Evolutionary conservation across 768 basidiomycete genomes (phyloP), one percentile per base, ranked within the genome.

Genomic region (Pisolithus tinctorius): DNA sequence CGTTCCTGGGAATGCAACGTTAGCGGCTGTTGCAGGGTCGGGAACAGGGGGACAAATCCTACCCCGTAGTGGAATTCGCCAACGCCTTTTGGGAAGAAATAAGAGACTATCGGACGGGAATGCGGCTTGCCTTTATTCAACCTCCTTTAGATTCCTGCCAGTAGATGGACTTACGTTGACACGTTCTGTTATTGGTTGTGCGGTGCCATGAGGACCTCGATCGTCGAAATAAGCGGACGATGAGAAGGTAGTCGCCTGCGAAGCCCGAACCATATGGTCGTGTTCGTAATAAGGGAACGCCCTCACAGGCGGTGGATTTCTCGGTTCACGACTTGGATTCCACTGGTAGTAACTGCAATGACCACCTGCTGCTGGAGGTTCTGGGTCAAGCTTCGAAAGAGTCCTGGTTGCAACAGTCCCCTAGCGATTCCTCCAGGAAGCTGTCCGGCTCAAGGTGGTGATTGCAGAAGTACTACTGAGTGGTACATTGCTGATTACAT

Each of bases 11-110:
- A 41, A 47, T 25, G 38, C 27, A 9, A 39, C 40, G 20, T 44
- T 53, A 50, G 49, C 56, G 41, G 45, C 42, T 39, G 44, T 49
- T 41, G 41, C 27, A 25, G 7, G 34, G 50, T 38, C 31, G 50
- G 40, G 29, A 11, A 2, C 26, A 14, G 27, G 23, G 40, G 42
- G 36, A 20, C 20, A 20, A 20, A 6, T 23, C 82, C 50, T 71
- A 95, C 95, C 55, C 95, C 95, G 73, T 97, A 99, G 66, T 99
- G 96, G 66, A 93, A 90, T 55, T 88, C 85, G 3, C 96, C 96
- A 2, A 97, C 88, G 45, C 86, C 90, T 69, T 88, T 87, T 0
- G 96, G 93, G 60, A 88, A 93, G 71, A 94, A 99, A 69, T 98
- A 99, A 2, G 94, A 93, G 8, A 99, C 96, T 57, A 89, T 83